Percentiles rank a stretch among this genome's conserved stretches.
phyloP scores from a whole-genome alignment of 2,329 filamentous ascomycete species.

The Xylaria sp. region DNA sequence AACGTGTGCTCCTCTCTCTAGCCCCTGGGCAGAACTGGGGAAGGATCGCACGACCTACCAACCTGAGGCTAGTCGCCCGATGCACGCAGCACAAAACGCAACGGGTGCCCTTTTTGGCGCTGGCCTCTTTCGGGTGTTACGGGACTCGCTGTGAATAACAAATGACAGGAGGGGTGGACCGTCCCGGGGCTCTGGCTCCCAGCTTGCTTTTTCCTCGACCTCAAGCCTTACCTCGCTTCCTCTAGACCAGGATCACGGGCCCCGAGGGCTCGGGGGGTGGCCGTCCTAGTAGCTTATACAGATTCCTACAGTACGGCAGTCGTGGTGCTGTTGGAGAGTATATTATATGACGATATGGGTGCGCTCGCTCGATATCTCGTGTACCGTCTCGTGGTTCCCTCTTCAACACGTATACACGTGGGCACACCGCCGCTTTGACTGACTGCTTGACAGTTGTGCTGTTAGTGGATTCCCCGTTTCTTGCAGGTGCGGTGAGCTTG shows the following conservation, averaged over 20 bases:
- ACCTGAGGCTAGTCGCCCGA: conserved; percentile 45
- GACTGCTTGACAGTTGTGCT: conserved; percentile 31
- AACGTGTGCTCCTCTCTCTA: conserved; percentile 22
- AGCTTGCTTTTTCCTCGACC: conserved; percentile 43
- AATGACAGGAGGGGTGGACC: conserved; percentile 43
- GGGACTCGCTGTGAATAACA: conserved; percentile 42
- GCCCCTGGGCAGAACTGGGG: conserved; percentile 35
- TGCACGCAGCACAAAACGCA: conserved; percentile 47
- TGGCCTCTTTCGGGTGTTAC: conserved; percentile 43
- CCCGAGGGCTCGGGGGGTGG: not conserved
- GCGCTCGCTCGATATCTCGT: conserved; percentile 13
- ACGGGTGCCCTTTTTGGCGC: conserved; percentile 43
- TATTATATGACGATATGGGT: conserved; percentile 11
- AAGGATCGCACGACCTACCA: conserved; percentile 44
- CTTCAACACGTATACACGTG: conserved; percentile 18
- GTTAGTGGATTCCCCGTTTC: conserved; percentile 29
- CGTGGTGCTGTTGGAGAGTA: not conserved
- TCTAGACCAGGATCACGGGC: conserved; percentile 33
- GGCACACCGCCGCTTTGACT: conserved; percentile 49
- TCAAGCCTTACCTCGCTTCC: conserved; percentile 35
- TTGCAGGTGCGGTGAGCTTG: conserved; percentile 44
- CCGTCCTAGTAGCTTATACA: too few relatives aligned
- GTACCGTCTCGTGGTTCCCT: conserved; percentile 40
- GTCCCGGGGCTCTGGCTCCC: conserved; percentile 39
- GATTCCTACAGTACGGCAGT: not conserved